Percentiles rank a stretch among this genome's conserved stretches.
These are phyloP conservation scores for Achlya hypogyna DNA, from an alignment of 352 stramenopile species.

Conservation along the genomic window DNA sequence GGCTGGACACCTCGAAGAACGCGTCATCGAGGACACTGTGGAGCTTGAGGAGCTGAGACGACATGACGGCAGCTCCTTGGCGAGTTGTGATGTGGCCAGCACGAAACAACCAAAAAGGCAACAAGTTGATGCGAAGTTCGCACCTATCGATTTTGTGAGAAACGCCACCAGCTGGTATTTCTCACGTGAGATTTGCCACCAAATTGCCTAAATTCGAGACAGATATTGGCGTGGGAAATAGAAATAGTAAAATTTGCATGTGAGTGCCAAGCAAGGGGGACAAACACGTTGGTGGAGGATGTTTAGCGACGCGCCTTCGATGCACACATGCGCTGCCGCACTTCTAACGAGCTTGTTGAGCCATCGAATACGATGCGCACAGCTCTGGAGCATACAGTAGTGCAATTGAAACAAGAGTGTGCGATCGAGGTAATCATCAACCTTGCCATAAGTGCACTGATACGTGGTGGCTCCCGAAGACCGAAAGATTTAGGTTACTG, in stretches of 20 bases:
- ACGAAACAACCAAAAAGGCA: background rate
- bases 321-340: too few species aligned
- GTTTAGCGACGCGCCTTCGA: too few species aligned
- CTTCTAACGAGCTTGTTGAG: too few species aligned
- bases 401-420: too few species aligned
- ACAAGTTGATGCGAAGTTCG: background rate
- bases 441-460: too few species aligned
- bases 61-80: background rate
- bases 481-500: too few species aligned
- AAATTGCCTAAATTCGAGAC: too few species aligned
- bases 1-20: background rate
- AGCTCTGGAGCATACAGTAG: too few species aligned
- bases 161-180: background rate
- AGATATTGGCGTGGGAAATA: too few species aligned
- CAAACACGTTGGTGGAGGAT: background rate
- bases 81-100: background rate
- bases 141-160: background rate
- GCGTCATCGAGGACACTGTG: background rate
- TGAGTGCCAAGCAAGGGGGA: background rate
- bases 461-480: too few species aligned
- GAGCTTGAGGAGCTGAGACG: slow-evolving; percentile 6
- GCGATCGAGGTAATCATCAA: too few species aligned
- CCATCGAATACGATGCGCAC: too few species aligned
- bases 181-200: background rate
- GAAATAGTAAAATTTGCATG: background rate